A percentile compares a stretch with the other conserved stretches of the same genome.
Evolutionary conservation across 1,284 basidiomycete species (phyloP).

Genomic region (Blastosporella zonata): DNA sequence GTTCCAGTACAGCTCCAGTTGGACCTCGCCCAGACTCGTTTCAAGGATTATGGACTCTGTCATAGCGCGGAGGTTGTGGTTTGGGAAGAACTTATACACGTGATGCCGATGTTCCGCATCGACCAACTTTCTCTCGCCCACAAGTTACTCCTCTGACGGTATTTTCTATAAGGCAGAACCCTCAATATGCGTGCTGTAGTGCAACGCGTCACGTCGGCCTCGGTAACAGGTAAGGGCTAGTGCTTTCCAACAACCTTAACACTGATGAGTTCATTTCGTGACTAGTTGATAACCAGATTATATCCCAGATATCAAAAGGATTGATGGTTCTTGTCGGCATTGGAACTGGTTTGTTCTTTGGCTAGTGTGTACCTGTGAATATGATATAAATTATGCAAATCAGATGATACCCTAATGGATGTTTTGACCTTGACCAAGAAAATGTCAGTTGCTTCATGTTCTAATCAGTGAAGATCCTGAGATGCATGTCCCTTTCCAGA

Average conservation of each 20-base stretch:
- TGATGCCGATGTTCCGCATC: constrained; percentile 6
- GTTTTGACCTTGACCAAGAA: constrained; percentile 13
- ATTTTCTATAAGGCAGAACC: neutral
- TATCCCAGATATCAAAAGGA: constrained; percentile 80
- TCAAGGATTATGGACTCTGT: constrained; percentile 71
- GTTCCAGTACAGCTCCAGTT: constrained; percentile 87
- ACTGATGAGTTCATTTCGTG: constrained; percentile 7
- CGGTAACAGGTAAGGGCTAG: constrained; percentile 44
- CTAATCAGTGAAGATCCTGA: neutral
- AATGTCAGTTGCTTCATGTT: constrained; percentile 15
- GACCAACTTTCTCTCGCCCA: neutral
- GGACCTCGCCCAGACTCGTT: constrained; percentile 85
- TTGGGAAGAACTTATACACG: constrained; percentile 4
- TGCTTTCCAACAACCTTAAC: neutral
- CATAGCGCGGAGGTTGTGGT: neutral
- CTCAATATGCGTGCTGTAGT: constrained; percentile 69
- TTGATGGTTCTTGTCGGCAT: constrained; percentile 89
- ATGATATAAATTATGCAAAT: neutral
- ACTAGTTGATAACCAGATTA: constrained; percentile 64
- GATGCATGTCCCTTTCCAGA: constrained; percentile 33
- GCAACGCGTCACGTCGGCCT: constrained; percentile 73
- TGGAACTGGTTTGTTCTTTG: constrained; percentile 58
- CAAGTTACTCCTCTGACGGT: neutral
- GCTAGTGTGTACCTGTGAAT: neutral
- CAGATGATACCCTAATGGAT: constrained; percentile 16